These are phyloP conservation scores for Pseudopithomyces maydicus DNA, from an alignment of 2,329 filamentous ascomycete genomes.

Conservation along the genomic window DNA sequence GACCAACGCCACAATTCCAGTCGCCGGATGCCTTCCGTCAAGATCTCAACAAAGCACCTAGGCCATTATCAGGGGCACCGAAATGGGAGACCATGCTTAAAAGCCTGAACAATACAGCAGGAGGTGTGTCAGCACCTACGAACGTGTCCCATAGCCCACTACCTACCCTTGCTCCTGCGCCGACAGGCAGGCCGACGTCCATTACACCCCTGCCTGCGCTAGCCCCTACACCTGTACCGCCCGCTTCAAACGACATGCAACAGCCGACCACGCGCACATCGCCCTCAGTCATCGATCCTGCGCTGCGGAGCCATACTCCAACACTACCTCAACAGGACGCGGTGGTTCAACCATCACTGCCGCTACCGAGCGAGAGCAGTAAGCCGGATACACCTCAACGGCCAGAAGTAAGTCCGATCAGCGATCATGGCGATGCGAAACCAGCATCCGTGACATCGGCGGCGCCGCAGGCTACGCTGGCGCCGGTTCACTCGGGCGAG, in stretches of 20 bases:
- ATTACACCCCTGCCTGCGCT: constrained; percentile 3
- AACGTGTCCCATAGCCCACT: neutral
- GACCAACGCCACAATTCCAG: constrained; percentile 48
- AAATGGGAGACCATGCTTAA: constrained; percentile 44
- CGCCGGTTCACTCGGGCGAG: constrained; percentile 32
- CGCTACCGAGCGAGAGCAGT: constrained; percentile 29
- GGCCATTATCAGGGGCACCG: constrained; percentile 24
- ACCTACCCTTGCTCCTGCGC: neutral
- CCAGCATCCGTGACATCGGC: constrained; percentile 12
- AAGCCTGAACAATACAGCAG: constrained; percentile 31
- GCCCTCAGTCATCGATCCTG: constrained; percentile 9
- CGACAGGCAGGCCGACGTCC: neutral
- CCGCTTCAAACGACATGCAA: constrained; percentile 19
- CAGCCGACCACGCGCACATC: constrained; percentile 12
- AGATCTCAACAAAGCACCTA: constrained; percentile 39
- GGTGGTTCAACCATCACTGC: constrained; percentile 35
- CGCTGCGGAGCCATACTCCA: constrained; percentile 21
- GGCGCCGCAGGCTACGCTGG: constrained; percentile 2
- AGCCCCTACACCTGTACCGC: constrained; percentile 14
- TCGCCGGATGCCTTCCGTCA: constrained; percentile 52
- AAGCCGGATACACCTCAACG: constrained; percentile 21
- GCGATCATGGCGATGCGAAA: constrained; percentile 33
- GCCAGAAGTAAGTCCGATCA: constrained; percentile 33
- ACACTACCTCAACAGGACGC: constrained; percentile 21
- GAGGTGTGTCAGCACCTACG: constrained; percentile 13